Percentiles rank a stretch among this genome's conserved stretches.
These are phyloP conservation scores for Phytophthora vignae DNA, from an alignment of 352 stramenopile genomes.

Conservation along the genomic window DNA sequence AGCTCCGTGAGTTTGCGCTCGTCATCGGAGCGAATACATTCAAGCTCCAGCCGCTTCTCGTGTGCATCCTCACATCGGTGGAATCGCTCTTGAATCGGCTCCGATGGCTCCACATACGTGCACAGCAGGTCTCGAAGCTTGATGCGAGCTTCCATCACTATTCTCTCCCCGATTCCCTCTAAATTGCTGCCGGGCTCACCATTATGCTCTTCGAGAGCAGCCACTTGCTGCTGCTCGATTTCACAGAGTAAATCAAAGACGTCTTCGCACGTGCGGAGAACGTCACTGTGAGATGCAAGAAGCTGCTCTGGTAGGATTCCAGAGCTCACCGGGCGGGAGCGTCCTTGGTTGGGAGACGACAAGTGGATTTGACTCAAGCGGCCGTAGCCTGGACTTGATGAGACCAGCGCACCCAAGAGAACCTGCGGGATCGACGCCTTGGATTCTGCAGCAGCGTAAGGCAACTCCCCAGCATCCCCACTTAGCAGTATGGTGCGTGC, in stretches of 20 bases:
- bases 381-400: conserved; percentile 27
- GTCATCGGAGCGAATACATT: conserved; percentile 28
- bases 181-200: conserved; percentile 1
- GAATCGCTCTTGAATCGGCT: conserved; percentile 60
- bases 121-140: conserved; percentile 54
- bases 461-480: conserved; percentile 13
- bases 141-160: conserved; percentile 29
- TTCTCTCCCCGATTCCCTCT: conserved; percentile 22
- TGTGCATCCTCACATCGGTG: conserved; percentile 44
- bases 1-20: conserved; percentile 40
- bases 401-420: conserved; percentile 45
- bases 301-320: conserved; percentile 39
- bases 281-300: conserved; percentile 33
- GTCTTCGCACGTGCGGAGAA: conserved; percentile 56
- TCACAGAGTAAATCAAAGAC: conserved; percentile 72
- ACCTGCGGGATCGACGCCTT: conserved; percentile 59
- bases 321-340: conserved; percentile 24
- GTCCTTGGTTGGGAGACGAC: conserved; percentile 12
- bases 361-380: conserved; percentile 31
- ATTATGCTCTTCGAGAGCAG: conserved; percentile 12
- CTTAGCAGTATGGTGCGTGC: conserved; percentile 26
- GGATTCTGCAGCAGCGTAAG: not conserved
- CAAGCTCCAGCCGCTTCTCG: conserved; percentile 33
- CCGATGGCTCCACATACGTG: conserved; percentile 48
- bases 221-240: conserved; percentile 34